Evolutionary conservation across 805 yeast species (phyloP).

Genomic region (Clavispora santaluciae): DNA sequence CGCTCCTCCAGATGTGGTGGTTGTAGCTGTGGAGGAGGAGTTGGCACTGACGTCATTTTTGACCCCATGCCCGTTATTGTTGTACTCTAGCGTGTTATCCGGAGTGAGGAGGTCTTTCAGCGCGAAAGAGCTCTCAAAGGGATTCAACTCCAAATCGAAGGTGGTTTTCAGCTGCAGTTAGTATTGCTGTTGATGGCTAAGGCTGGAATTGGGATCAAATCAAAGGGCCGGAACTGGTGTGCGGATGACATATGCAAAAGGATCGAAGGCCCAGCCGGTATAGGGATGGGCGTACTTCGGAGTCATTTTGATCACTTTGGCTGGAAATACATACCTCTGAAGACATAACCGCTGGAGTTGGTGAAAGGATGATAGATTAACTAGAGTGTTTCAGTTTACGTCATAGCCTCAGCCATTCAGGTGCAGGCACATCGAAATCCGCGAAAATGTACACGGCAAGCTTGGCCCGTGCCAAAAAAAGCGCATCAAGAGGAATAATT

Average conservation of each 20-base stretch:
- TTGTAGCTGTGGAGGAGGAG: neutral
- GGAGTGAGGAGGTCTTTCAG: slow-evolving; percentile 35
- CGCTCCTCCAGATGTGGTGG: neutral
- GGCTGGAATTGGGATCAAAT: too few relatives aligned
- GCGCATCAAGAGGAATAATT: too few relatives aligned
- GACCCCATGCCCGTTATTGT: neutral
- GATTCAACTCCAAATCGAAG: slow-evolving; percentile 86
- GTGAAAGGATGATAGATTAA: neutral
- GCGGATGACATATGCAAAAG: too few relatives aligned
- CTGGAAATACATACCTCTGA: slow-evolving; percentile 17
- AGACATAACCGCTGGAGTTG: slow-evolving; percentile 11
- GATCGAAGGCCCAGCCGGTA: too few relatives aligned
- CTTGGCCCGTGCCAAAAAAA: too few relatives aligned
- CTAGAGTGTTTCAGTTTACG: neutral
- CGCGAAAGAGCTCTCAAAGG: slow-evolving; percentile 94
- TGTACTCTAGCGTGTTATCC: slow-evolving; percentile 1
- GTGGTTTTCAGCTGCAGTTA: slow-evolving; percentile 34
- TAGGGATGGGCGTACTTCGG: too few relatives aligned
- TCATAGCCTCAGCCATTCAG: neutral
- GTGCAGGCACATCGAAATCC: neutral
- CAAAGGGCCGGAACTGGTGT: too few relatives aligned
- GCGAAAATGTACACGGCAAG: too few relatives aligned
- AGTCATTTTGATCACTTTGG: neutral
- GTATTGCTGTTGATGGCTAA: too few relatives aligned
- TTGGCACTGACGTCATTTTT: neutral